Base-by-base conservation (phyloP, 2,329 filamentous ascomycete genomes). In the Diplodia scrobiculata region DNA sequence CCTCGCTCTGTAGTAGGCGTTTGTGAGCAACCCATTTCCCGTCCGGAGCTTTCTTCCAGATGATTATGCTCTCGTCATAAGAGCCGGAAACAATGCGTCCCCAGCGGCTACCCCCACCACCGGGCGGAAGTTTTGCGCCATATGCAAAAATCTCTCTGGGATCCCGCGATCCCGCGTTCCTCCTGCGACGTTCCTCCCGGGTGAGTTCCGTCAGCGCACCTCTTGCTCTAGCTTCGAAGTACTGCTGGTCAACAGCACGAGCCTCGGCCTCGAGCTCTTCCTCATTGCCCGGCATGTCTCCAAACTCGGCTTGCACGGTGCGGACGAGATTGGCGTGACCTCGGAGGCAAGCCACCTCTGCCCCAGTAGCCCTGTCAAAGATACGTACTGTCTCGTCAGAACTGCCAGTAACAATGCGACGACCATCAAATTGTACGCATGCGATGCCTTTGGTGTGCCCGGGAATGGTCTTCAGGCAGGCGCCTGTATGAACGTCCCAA, bases 371-470 rank as follows among this genome's bases (percentile, higher is more conserved):
- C 52, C 90, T 89, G 75, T 98, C 95, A 75, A 96, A 99, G 21
- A 99, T 95, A 71, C 95, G 92, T 36, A 99, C 92, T 48, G 95
- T 93, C 74, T 96, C 92, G 76, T 99, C 95, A 71, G 93, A 97
- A 77, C 93, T 97, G 2, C 95, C 95, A 72, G 92, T 97, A 62
- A 99, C 92, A 69, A 99, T 96, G 21, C 95, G 87, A 60, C 91
- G 88, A 29, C 92, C 92, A 75, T 99, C 95, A 74, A 95, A 98
- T 77, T 99, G 94, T 17, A 99, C 93, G 76, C 95, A 99, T 2
- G 95, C 95, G 72, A 99, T 98, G 36, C 95, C 95, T 76, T 99
- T 99, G 69, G 87, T 87, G 73, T 99, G 95, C 1, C 94, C 95
- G 47, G 91, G 83, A 38, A 96, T 87, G 0, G 91, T 96, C 72